Percentiles rank a stretch among this genome's conserved stretches.
These are phyloP conservation scores for Angophora floribunda DNA, from an alignment of 345 rosid species.

Conservation along the genomic window DNA sequence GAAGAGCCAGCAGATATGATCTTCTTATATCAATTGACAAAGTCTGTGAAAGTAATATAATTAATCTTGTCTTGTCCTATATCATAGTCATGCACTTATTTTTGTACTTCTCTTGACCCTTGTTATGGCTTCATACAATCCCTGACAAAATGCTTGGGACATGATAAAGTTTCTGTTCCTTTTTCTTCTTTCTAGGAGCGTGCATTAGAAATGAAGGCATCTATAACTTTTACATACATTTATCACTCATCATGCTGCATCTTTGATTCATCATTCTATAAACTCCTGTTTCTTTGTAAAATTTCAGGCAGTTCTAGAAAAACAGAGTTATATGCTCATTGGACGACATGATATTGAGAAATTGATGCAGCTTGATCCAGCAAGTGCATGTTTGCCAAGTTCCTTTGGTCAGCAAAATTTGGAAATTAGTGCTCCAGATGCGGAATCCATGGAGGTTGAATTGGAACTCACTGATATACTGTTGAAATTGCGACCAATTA, in stretches of 20 bases:
- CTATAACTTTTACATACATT: neutral
- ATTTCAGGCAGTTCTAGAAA: conserved; percentile 96
- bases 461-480: conserved; percentile 63
- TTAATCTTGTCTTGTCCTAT: neutral
- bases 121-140: neutral
- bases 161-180: neutral
- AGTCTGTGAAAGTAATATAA: neutral
- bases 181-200: neutral
- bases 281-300: conserved; percentile 7
- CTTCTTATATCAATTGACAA: neutral
- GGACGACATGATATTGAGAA: conserved; percentile 98
- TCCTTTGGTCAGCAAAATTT: conserved; percentile 29
- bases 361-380: conserved; percentile 82
- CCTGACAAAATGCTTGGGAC: neutral
- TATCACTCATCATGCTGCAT: neutral
- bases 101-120: neutral
- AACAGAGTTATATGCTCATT: conserved; percentile 95
- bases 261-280: conserved; percentile 1
- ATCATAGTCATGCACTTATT: neutral
- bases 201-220: neutral
- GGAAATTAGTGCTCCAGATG: conserved; percentile 18
- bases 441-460: conserved; percentile 50
- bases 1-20: neutral
- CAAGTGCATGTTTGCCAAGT: conserved; percentile 68
- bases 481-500: conserved; percentile 72